Evolutionary conservation across 805 yeast genomes (phyloP), one percentile per base, ranked within the genome.

Genomic region (Candida tallmaniae): DNA sequence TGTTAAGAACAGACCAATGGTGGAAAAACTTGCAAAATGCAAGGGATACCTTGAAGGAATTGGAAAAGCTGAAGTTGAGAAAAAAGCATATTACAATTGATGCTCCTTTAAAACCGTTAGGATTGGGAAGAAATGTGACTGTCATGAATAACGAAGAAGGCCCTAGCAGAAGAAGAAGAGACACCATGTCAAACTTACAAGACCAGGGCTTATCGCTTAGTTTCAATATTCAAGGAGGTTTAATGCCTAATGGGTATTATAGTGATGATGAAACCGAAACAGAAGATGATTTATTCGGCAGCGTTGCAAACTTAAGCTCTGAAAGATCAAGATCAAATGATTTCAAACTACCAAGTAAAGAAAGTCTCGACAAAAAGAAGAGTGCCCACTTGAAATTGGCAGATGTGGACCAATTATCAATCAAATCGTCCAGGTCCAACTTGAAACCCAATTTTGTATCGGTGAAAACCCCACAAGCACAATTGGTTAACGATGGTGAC

Each of bases 1-100:
- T 65, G 0, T 58, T 90, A 31, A 62, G 62, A 15, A 61, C 68
- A n/a, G 89, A 83, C 37, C 81, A 76, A 34, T 90, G 97, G 97
- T 93, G 96, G 96, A 60, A 60, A 29, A 80, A 80, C 36, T 60
- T 87, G 34, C 62, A 68, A 23, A 75, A 70, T 29, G 79, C 83
- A 0, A 70, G 96, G 38, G 51, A 57, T 42, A 46, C 64, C 4
- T 22, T 62, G 40, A 46, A 46, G 45, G 57, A 65, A 43, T 54
- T 47, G 24, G 72, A 55, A 46, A 59, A 36, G 38, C 63, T 41
- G 36, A 43, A 43, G 20, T 25, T 34, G 12, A 32, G 37, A 18
- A 43, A 45, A 31, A 39, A 34, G 21, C 33, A 31, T 10, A 29
- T 34, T 4, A 17, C 16, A 6, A 11, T 34, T 7, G n/a, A 23